These are phyloP conservation scores for Sphaerosporella brunnea DNA, from an alignment of 495 filamentous ascomycete genomes.

Conservation along the genomic window DNA sequence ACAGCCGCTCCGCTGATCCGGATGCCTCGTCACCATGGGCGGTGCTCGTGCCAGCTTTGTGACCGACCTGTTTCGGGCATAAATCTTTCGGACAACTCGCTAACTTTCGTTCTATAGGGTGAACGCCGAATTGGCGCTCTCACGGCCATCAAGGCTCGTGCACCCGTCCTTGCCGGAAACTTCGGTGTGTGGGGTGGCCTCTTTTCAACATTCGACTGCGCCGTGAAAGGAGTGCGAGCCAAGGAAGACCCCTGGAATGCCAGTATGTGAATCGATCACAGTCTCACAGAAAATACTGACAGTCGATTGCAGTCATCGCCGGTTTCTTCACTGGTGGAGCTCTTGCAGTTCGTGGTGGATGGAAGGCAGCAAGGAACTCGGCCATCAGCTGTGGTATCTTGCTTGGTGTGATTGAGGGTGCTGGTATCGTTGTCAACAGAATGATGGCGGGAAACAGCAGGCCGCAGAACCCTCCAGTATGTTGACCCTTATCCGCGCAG, in stretches of 20 bases:
- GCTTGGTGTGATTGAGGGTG: slow-evolving; percentile 89
- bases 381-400: slow-evolving; percentile 90
- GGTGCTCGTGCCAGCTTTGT: too few species aligned
- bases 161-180: slow-evolving; percentile 89
- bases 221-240: slow-evolving; percentile 84
- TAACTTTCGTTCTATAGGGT: slow-evolving; percentile 37
- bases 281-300: too few species aligned
- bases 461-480: slow-evolving; percentile 26
- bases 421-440: slow-evolving; percentile 89
- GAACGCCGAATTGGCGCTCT: slow-evolving; percentile 89
- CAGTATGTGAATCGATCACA: slow-evolving; percentile 52
- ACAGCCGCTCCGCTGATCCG: too few species aligned
- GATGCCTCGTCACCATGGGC: too few species aligned
- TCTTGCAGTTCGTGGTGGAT: slow-evolving; percentile 74
- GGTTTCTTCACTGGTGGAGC: slow-evolving; percentile 94
- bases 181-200: slow-evolving; percentile 95
- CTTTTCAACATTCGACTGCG: slow-evolving; percentile 89
- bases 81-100: background rate
- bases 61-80: too few species aligned
- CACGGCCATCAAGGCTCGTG: slow-evolving; percentile 92
- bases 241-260: slow-evolving; percentile 98
- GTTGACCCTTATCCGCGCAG: too few species aligned
- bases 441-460: slow-evolving; percentile 87
- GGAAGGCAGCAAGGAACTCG: slow-evolving; percentile 73
- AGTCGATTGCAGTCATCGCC: slow-evolving; percentile 66